phyloP scores from a whole-genome alignment of 2,329 filamentous ascomycete genomes.

The Cercospora zeina region DNA sequence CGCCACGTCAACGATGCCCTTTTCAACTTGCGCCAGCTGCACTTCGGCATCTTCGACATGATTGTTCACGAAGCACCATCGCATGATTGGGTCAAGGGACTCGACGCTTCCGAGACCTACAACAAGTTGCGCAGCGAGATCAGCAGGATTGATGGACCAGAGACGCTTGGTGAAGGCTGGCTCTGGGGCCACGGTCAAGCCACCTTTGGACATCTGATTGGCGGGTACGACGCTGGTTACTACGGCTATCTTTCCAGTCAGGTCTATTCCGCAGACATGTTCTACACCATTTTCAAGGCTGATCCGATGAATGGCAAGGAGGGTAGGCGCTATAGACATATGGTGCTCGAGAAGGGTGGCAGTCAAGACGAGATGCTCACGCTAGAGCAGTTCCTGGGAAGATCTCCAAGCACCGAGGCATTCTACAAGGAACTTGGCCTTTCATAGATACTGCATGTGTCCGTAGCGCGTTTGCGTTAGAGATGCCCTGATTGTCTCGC shows the following conservation, averaged over 20 bases:
- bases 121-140: conserved; percentile 73
- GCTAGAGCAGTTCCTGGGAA: conserved; percentile 73
- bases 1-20: conserved; percentile 80
- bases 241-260: conserved; percentile 69
- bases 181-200: conserved; percentile 75
- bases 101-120: conserved; percentile 68
- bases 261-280: conserved; percentile 85
- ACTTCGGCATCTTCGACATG: conserved; percentile 85
- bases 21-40: conserved; percentile 74
- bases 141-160: conserved; percentile 71
- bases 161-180: conserved; percentile 58
- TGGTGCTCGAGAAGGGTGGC: conserved; percentile 74
- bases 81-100: conserved; percentile 66
- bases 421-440: conserved; percentile 78
- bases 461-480: neutral
- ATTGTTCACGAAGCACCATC: conserved; percentile 68
- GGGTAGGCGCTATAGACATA: conserved; percentile 74
- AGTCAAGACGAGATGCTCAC: conserved; percentile 79
- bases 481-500: neutral
- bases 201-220: conserved; percentile 79
- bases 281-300: conserved; percentile 73
- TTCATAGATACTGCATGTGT: conserved; percentile 13
- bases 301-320: conserved; percentile 75
- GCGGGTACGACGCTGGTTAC: conserved; percentile 82
- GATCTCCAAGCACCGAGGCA: conserved; percentile 73